These are phyloP conservation scores for Euphorbia schlechtendalii DNA, from an alignment of 441 rosid species.

Conservation along the genomic window DNA sequence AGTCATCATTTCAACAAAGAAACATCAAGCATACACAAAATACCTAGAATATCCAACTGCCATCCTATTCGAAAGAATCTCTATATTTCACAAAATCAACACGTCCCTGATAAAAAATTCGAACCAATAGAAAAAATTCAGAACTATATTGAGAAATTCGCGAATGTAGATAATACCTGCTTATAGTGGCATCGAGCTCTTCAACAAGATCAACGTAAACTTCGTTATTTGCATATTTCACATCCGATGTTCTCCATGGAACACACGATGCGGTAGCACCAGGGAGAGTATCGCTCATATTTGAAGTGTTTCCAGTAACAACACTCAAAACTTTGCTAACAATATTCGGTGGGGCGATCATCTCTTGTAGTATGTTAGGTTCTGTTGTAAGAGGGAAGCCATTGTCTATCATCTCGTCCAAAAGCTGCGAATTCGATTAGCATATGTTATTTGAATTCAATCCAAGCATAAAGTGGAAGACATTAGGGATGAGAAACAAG, in stretches of 20 bases:
- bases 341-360: constrained; percentile 90
- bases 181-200: constrained; percentile 84
- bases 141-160: constrained; percentile 4
- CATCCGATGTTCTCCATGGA: constrained; percentile 88
- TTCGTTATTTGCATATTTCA: constrained; percentile 81
- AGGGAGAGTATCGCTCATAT: constrained; percentile 76
- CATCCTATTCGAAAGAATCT: background rate
- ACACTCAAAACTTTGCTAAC: constrained; percentile 91
- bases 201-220: constrained; percentile 90
- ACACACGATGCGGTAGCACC: constrained; percentile 82
- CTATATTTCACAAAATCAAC: background rate
- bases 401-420: constrained; percentile 98
- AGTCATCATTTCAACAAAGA: background rate
- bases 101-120: background rate
- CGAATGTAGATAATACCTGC: constrained; percentile 42
- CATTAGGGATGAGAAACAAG: background rate
- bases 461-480: constrained; percentile 9
- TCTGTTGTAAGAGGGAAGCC: constrained; percentile 98
- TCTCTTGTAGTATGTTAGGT: constrained; percentile 81
- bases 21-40: background rate
- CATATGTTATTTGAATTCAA: constrained; percentile 13
- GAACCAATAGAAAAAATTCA: background rate
- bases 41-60: background rate
- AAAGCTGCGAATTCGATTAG: constrained; percentile 49
- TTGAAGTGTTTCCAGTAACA: constrained; percentile 85